Base-by-base conservation (phyloP, 345 rosid species). In the Cochlearia excelsa region DNA sequence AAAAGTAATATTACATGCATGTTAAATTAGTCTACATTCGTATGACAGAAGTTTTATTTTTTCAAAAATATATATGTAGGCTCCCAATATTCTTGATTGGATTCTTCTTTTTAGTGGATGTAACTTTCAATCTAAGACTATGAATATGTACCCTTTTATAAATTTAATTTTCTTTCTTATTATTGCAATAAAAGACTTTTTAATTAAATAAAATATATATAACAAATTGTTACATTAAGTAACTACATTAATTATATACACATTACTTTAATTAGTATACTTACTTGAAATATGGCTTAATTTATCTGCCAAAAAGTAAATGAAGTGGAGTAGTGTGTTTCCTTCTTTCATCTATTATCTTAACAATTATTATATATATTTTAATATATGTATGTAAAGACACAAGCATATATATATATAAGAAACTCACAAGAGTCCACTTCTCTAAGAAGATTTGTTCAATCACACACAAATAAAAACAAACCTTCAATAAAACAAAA, bases 401-500 rank as follows among this genome's bases (percentile, higher is more conserved):
- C 74, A 70, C 30, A 70, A 63, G 49, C 69, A 63, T 59, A 70
- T 70, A 63, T 70, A 63, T 50, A 70, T 56, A 63, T 43, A 30
- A 63, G 64, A 56, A 56, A 30, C 68, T 58, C 46, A 54, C 60
- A 62, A 54, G 44, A 63, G 69, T 70, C 54, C 74, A 70, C 59
- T 70, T 70, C 74, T 70, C 74, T 56, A 70, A 70, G 65, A 70
- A 57, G 74, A 70, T 70, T 70, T 70, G 69, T 63, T 44, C 59
- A 56, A 30, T 5, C 69, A 57, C 48, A 39, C 74, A 30, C 49
- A 70, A 51, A 62, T 57, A 65, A 7, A 39, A 52, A 54, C 7
- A 68, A 28, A 52, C 10, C 6, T 1, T 4, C 40, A 39, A 6
- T 45, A 46, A 7, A 26, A 26, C 67, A 55, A 55, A 69, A 33